Evolutionary conservation across 768 basidiomycete species (phyloP).

Genomic region (Pleurotus tuoliensis): DNA sequence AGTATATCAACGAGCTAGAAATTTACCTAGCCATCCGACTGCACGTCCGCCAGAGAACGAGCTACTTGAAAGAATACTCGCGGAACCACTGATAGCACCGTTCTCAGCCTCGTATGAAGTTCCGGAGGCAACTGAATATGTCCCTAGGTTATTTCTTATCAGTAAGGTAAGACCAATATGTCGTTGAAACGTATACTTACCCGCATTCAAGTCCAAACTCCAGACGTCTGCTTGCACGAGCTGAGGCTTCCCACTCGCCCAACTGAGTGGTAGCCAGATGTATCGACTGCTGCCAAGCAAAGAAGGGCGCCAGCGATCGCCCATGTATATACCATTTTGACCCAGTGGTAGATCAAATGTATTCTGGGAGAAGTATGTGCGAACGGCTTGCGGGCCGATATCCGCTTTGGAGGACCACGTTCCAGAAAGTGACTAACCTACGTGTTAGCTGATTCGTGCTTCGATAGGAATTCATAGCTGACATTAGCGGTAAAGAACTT

Average conservation of each 20-base stretch:
- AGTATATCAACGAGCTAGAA: not conserved
- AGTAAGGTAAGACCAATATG: not conserved
- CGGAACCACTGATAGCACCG: constrained; percentile 44
- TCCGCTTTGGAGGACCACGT: constrained; percentile 56
- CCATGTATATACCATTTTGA: constrained; percentile 54
- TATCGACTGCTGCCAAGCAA: constrained; percentile 55
- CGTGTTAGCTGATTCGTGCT: not conserved
- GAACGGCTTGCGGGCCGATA: constrained; percentile 44
- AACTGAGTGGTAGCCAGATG: constrained; percentile 59
- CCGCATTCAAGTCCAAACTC: constrained; percentile 46
- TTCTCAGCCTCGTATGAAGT: constrained; percentile 54
- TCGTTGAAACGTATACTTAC: constrained; percentile 14
- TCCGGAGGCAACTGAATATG: constrained; percentile 45
- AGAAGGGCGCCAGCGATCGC: constrained; percentile 56
- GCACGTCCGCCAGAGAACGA: constrained; percentile 51
- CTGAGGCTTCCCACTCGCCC: constrained; percentile 50
- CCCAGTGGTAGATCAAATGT: constrained; percentile 49
- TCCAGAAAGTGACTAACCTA: constrained; percentile 43
- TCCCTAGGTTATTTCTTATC: constrained; percentile 24
- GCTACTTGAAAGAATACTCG: constrained; percentile 36
- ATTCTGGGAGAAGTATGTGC: constrained; percentile 64
- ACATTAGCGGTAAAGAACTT: constrained; percentile 53
- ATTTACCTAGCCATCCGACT: constrained; percentile 52
- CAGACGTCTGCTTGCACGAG: constrained; percentile 55
- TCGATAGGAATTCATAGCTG: constrained; percentile 12